Percentiles rank a stretch among this genome's conserved stretches.
phyloP scores from a whole-genome alignment of 169 alveolate species.

The Eimeria maxima region DNA sequence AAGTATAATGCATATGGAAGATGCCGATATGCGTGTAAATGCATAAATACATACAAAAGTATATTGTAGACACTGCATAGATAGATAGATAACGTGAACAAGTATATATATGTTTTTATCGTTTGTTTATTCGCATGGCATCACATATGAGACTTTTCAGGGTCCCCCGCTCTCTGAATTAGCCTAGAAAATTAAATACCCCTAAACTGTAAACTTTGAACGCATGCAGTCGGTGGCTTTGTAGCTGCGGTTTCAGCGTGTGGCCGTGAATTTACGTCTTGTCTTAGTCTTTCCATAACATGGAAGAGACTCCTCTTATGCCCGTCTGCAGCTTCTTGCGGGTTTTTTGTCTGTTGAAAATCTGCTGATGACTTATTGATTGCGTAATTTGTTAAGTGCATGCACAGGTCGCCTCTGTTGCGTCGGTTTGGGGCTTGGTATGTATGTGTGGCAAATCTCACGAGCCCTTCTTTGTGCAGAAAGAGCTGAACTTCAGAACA shows the following conservation, averaged over 20 bases:
- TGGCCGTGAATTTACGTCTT: constrained; percentile 75
- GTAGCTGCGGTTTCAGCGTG: not conserved
- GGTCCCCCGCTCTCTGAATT: too few relatives aligned
- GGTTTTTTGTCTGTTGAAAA: constrained; percentile 89
- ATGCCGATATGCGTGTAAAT: too few relatives aligned
- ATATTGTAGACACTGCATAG: too few relatives aligned
- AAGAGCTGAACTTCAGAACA: constrained; percentile 81
- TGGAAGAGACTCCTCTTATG: constrained; percentile 91
- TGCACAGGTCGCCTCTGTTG: constrained; percentile 88
- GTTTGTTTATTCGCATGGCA: too few relatives aligned
- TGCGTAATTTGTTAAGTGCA: constrained; percentile 96
- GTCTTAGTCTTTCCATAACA: constrained; percentile 85
- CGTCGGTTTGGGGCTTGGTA: constrained; percentile 90
- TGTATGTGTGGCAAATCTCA: constrained; percentile 93
- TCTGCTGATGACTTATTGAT: constrained; percentile 91
- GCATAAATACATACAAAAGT: not conserved
- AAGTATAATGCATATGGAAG: too few relatives aligned
- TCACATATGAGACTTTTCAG: too few relatives aligned
- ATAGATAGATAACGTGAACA: too few relatives aligned
- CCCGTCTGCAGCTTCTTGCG: constrained; percentile 89
- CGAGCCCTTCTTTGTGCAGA: constrained; percentile 94
- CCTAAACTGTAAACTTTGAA: not conserved
- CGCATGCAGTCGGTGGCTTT: not conserved
- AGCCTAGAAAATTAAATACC: too few relatives aligned
- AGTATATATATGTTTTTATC: too few relatives aligned